Conservation (phyloP, 352 stramenopile species). For the Phytophthora pinifolia region DNA sequence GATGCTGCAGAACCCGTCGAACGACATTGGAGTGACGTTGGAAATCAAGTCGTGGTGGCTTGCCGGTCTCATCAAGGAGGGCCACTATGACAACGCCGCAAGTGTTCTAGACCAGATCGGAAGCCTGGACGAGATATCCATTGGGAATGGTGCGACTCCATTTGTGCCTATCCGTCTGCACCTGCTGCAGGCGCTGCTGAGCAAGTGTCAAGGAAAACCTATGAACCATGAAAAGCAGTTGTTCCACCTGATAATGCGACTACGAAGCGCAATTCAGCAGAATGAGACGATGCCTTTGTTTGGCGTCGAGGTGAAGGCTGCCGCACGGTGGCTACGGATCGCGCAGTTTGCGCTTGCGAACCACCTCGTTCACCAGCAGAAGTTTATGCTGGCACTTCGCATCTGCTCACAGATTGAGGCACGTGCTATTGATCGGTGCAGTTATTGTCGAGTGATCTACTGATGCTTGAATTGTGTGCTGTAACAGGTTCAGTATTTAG, state of each 20-base stretch:
- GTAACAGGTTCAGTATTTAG: slow-evolving; percentile 39
- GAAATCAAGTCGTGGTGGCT: slow-evolving; percentile 86
- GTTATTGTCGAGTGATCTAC: background rate
- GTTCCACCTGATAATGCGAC: slow-evolving; percentile 49
- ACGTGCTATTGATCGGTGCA: slow-evolving; percentile 7
- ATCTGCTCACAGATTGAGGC: slow-evolving; percentile 71
- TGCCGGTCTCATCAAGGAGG: slow-evolving; percentile 75
- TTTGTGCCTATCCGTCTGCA: slow-evolving; percentile 63
- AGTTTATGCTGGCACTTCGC: slow-evolving; percentile 64
- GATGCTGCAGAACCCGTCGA: slow-evolving; percentile 67
- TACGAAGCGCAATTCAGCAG: slow-evolving; percentile 33
- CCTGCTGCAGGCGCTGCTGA: slow-evolving; percentile 64
- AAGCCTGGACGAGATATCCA: slow-evolving; percentile 46
- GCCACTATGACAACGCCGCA: slow-evolving; percentile 72
- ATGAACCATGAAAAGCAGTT: slow-evolving; percentile 67
- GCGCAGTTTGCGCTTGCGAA: slow-evolving; percentile 68
- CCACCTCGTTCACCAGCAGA: slow-evolving; percentile 70
- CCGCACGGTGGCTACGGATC: slow-evolving; percentile 57
- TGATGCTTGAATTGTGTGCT: slow-evolving; percentile 3
- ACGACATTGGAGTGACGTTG: slow-evolving; percentile 44
- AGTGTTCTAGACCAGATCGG: slow-evolving; percentile 77
- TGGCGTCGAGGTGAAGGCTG: slow-evolving; percentile 33
- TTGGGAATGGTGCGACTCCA: slow-evolving; percentile 20
- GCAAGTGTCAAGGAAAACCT: slow-evolving; percentile 66
- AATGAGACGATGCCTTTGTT: slow-evolving; percentile 31